Percentiles rank a stretch among this genome's conserved stretches.
These are phyloP conservation scores for Backusella psychrophila DNA, from an alignment of 192 early-diverging fungal genomes.

Conservation along the genomic window DNA sequence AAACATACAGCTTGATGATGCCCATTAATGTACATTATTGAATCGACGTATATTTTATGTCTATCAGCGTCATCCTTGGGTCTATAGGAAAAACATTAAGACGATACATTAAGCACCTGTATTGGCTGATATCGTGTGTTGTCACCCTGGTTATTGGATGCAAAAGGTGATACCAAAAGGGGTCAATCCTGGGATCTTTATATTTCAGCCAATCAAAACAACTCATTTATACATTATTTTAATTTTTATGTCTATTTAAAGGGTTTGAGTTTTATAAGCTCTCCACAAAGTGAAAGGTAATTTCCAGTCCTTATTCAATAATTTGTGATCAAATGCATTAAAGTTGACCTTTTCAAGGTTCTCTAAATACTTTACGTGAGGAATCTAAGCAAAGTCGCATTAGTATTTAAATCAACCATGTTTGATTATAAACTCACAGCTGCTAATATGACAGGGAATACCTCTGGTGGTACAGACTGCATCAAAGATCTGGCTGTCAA, in stretches of 20 bases:
- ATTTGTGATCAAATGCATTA: slow-evolving; percentile 72
- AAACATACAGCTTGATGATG: too few species aligned
- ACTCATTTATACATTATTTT: neutral
- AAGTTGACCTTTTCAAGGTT: slow-evolving; percentile 78
- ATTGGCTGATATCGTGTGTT: too few species aligned
- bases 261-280: slow-evolving; percentile 37
- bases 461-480: slow-evolving; percentile 54
- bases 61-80: too few species aligned
- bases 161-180: neutral
- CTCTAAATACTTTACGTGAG: slow-evolving; percentile 71
- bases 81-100: too few species aligned
- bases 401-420: neutral
- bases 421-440: slow-evolving; percentile 43
- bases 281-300: slow-evolving; percentile 63
- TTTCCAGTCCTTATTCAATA: slow-evolving; percentile 66
- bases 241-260: slow-evolving; percentile 18
- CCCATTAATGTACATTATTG: too few species aligned
- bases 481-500: slow-evolving; percentile 65
- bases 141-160: neutral
- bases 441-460: slow-evolving; percentile 69
- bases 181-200: neutral
- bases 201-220: neutral
- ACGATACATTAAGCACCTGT: too few species aligned
- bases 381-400: slow-evolving; percentile 44
- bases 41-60: too few species aligned